A percentile compares a stretch with the other conserved stretches of the same genome.
Evolutionary conservation across 768 basidiomycete species (phyloP).

Genomic region (Tephrocybe sp.): DNA sequence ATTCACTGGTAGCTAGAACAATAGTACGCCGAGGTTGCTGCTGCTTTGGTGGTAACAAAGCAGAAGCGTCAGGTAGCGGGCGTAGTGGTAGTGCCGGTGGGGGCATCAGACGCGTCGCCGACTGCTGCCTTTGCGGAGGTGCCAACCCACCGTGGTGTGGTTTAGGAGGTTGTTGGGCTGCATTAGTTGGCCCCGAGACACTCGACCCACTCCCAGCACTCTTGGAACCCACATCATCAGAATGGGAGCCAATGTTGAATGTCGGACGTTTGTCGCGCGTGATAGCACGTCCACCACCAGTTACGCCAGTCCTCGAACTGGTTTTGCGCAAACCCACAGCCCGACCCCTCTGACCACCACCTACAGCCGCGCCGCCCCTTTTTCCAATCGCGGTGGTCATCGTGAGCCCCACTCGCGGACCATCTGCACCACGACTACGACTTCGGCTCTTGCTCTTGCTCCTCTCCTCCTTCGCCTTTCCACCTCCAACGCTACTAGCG

Average conservation of each 20-base stretch:
- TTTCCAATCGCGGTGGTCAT: slow-evolving; percentile 10
- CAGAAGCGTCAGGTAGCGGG: slow-evolving; percentile 15
- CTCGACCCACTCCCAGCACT: slow-evolving; percentile 37
- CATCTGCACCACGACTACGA: slow-evolving; percentile 11
- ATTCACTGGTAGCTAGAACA: slow-evolving; percentile 54
- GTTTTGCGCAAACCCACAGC: slow-evolving; percentile 2
- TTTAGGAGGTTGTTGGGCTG: background rate
- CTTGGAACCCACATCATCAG: slow-evolving; percentile 47
- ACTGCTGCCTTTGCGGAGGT: background rate
- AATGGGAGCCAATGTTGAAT: slow-evolving; percentile 63
- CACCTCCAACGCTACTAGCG: slow-evolving; percentile 4
- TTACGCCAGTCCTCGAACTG: background rate
- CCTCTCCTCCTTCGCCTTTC: background rate
- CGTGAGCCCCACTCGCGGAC: slow-evolving; percentile 11
- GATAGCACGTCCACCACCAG: slow-evolving; percentile 4
- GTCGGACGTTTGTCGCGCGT: slow-evolving; percentile 26
- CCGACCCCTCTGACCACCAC: slow-evolving; percentile 2
- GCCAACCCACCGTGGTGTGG: background rate
- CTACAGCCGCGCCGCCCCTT: background rate
- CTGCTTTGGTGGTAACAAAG: slow-evolving; percentile 16
- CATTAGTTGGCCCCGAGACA: slow-evolving; percentile 18
- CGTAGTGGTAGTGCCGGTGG: slow-evolving; percentile 19
- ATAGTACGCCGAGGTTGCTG: slow-evolving; percentile 40
- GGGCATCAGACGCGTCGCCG: no score
- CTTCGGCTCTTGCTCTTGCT: slow-evolving; percentile 17